Evolutionary conservation across 495 filamentous ascomycete species (phyloP), one percentile per base, ranked within the genome.

Genomic region (Penicillium coffeae): DNA sequence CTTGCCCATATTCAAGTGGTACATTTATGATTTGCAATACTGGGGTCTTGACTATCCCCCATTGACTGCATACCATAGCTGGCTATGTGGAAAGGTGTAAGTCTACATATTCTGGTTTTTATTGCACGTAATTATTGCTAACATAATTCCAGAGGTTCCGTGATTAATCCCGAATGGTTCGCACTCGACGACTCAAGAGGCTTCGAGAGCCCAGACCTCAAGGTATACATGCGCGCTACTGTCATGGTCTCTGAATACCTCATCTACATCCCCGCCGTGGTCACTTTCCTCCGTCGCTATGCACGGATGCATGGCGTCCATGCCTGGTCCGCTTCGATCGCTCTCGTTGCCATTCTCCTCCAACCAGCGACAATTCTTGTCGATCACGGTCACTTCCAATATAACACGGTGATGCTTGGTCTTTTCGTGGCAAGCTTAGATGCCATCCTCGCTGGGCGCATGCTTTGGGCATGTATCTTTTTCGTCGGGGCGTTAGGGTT

Each of bases 381-480:
- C 56, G 93, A 98, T 56, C 92, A 97, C 60, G 88, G 89, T n/a
- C 93, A 98, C 68, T 98, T 98, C 65, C 93, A 98, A 69, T 98
- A 95, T 63, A 98, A 98, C 65, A 93, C 90, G 0, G 90, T 97
- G 42, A 98, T 98, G 93, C 82, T 97, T 4, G 93, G 94, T 0
- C 79, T 96, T 22, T 76, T 90, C 7, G 68, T 91, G 25, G 90
- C 90, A 0, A 89, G 85, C 57, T 81, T 95, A 73, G 90, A 90
- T 32, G 90, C 88, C 65, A 87, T 96, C 59, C 64, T 95, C 34
- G 89, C 90, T 2, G 88, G 87, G 3, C 81, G 89, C 36, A 83
- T 85, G 58, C 78, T 95, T 48, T 96, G 91, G 90, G 80, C 85
- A 6, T 87, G 86, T 49, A 80, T 93, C 43, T 97, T 95, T 70